A percentile compares a stretch with the other conserved stretches of the same genome.
Evolutionary conservation across 2,329 filamentous ascomycete species (phyloP).

Genomic region (Paecilomyces formosus): DNA sequence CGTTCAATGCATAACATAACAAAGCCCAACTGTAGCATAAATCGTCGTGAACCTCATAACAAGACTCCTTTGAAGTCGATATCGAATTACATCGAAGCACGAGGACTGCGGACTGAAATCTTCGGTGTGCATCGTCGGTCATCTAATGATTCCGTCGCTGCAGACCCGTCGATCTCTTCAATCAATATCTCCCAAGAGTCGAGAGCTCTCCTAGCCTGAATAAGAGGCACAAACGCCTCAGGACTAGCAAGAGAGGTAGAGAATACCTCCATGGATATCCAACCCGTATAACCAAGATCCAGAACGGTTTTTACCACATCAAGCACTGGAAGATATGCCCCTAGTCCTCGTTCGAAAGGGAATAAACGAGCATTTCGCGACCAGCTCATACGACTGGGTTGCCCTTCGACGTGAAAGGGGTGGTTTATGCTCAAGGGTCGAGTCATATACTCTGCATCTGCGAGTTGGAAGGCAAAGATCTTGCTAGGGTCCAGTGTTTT

Average conservation of each 20-base stretch:
- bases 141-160: background rate
- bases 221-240: constrained; percentile 46
- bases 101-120: background rate
- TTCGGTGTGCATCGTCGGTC: background rate
- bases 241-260: constrained; percentile 49
- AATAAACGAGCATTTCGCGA: constrained; percentile 64
- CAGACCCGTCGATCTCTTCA: background rate
- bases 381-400: constrained; percentile 66
- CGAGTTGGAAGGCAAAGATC: constrained; percentile 67
- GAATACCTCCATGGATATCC: constrained; percentile 65
- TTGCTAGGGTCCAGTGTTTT: constrained; percentile 51
- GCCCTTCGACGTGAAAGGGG: constrained; percentile 48
- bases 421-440: constrained; percentile 51
- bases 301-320: constrained; percentile 55
- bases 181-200: constrained; percentile 42
- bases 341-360: constrained; percentile 51
- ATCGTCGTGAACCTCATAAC: background rate
- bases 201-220: constrained; percentile 45
- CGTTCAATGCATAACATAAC: too few relatives aligned
- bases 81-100: background rate
- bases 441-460: constrained; percentile 58
- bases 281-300: constrained; percentile 57
- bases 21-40: background rate
- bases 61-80: background rate
- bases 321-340: constrained; percentile 59